Evolutionary conservation across 2,329 filamentous ascomycete genomes (phyloP).

Genomic region (Fusarium solani-melongenae): DNA sequence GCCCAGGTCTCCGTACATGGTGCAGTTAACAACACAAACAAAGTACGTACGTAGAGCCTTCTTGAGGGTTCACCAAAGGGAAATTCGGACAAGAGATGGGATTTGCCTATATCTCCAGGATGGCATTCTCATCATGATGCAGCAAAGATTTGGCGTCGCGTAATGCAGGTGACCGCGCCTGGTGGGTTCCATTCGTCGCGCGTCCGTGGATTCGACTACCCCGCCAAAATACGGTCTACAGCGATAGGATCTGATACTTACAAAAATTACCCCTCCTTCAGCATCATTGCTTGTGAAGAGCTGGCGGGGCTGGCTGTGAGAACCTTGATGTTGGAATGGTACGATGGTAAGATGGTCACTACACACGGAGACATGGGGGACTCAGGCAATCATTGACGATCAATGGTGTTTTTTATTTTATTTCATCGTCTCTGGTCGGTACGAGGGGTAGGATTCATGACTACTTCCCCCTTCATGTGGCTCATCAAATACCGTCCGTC

Average conservation of each 20-base stretch:
- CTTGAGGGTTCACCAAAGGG: background rate
- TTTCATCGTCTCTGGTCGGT: conserved; percentile 42
- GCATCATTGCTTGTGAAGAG: background rate
- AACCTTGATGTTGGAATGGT: background rate
- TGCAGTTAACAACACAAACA: conserved; percentile 7
- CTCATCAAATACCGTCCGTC: conserved; percentile 41
- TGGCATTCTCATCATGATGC: conserved; percentile 14
- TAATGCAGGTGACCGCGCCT: conserved; percentile 24
- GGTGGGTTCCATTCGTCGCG: conserved; percentile 25
- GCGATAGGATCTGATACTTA: conserved; percentile 29
- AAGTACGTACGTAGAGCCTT: background rate
- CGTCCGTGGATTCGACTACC: conserved; percentile 28
- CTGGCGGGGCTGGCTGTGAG: conserved; percentile 4
- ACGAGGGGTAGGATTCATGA: conserved; percentile 37
- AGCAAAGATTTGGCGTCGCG: conserved; percentile 26
- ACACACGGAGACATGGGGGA: background rate
- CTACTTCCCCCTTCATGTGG: conserved; percentile 39
- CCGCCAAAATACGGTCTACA: conserved; percentile 43
- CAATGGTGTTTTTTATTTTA: conserved; percentile 10
- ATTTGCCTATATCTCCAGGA: conserved; percentile 6
- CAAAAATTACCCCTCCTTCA: conserved; percentile 36
- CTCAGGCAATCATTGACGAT: background rate
- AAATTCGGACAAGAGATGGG: background rate
- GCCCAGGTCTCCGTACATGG: conserved; percentile 89
- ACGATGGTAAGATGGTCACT: background rate